Base-by-base conservation (phyloP, 371 early-diverging fungal species). In the Capniomyces stellatus region DNA sequence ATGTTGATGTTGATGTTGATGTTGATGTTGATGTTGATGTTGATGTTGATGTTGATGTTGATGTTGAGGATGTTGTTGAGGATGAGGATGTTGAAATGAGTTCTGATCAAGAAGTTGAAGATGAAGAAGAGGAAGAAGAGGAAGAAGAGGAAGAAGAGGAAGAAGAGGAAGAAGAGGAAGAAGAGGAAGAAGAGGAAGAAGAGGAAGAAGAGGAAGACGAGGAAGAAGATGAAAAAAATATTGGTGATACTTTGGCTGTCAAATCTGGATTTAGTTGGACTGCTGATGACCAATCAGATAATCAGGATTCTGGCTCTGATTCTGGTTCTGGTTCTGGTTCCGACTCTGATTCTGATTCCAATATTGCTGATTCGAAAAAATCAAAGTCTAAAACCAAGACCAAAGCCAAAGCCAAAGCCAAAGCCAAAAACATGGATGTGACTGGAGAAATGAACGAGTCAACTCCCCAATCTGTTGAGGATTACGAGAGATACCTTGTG, bases 401-500 rank as follows among this genome's bases (percentile, higher is more conserved):
- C 21, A 44, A 44, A 44, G 8, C 27, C 23, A 55, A 27, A 25
- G 35, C 41, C 54, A 35, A 75, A 27, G 71, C 70, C 15, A 70
- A 66, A 42, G 62, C 56, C 1, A 25, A 67, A 6, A 74, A 71
- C n/a, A n/a, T n/a, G 25, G 75, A 75, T 49, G 58, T 64, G 28
- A 60, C 64, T 1, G 71, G 71, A 13, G 72, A 74, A 27, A 68
- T 72, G 2, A 74, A 72, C 0, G 70, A 67, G n/a, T 71, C 66
- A 43, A 60, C 62, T 6, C 61, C 57, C n/a, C 50, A 59, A 46
- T 31, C 50, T 2, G 58, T 59, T 1, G 66, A 67, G 21, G 83
- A 94, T 61, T 95, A 81, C 62, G 96, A 97, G 60, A 80, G 92
- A 46, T 65, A 91, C 31, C 56, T 97, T 40, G 72, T 97, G 29